Percentiles rank a stretch among this genome's conserved stretches.
phyloP scores from a whole-genome alignment of 2,329 filamentous ascomycete species.

The Diaporthe eres region DNA sequence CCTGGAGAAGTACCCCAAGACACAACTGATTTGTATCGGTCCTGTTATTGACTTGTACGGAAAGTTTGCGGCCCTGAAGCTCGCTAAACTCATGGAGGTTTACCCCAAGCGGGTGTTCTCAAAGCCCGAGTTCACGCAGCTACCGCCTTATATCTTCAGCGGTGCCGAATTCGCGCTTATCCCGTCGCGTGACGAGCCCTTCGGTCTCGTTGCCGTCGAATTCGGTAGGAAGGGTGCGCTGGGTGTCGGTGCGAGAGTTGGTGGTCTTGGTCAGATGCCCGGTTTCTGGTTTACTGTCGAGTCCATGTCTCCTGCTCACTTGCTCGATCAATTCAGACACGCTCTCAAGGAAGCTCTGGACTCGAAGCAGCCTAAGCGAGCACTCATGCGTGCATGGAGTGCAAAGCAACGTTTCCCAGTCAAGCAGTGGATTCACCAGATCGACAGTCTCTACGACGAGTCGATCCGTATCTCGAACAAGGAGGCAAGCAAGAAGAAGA shows the following conservation, averaged over 20 bases:
- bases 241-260: conserved; percentile 75
- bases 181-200: conserved; percentile 78
- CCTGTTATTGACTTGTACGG: conserved; percentile 77
- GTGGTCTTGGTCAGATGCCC: conserved; percentile 76
- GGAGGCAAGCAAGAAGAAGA: conserved; percentile 47
- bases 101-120: conserved; percentile 77
- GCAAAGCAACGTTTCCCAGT: conserved; percentile 77
- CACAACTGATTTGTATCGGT: conserved; percentile 73
- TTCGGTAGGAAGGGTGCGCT: conserved; percentile 77
- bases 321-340: conserved; percentile 74
- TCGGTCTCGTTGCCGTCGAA: conserved; percentile 77
- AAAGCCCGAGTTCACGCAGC: conserved; percentile 76
- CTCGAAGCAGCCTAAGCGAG: conserved; percentile 67
- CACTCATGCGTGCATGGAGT: conserved; percentile 74
- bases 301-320: conserved; percentile 72
- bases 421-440: conserved; percentile 74
- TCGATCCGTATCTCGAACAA: conserved; percentile 66
- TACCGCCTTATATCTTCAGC: conserved; percentile 76
- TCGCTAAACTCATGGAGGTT: conserved; percentile 73
- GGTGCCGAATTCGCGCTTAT: conserved; percentile 79
- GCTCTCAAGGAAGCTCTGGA: conserved; percentile 72
- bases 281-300: conserved; percentile 81
- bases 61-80: conserved; percentile 75
- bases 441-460: conserved; percentile 72
- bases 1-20: conserved; percentile 69